Evolutionary conservation across 177 flowering plant species (phyloP).

Genomic region (Telopea speciosissima): DNA sequence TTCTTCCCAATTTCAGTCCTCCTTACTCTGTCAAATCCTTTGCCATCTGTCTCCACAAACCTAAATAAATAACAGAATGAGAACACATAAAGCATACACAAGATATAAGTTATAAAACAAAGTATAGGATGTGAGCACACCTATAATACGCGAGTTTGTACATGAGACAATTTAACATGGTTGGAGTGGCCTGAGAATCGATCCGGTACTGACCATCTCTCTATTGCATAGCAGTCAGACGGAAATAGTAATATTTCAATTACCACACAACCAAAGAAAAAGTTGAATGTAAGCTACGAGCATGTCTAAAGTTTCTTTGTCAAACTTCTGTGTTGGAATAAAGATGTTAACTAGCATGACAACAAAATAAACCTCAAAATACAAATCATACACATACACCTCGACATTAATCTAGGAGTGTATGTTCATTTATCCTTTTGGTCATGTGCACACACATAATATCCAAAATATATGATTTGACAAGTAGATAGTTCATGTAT

Average conservation of each 20-base stretch:
- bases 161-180: constrained; percentile 96
- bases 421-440: no score
- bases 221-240: constrained; percentile 28
- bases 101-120: not conserved
- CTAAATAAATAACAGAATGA: constrained; percentile 26
- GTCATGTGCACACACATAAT: no score
- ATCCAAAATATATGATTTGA: no score
- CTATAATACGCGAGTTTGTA: constrained; percentile 95
- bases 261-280: not conserved
- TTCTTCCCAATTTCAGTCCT: constrained; percentile 96
- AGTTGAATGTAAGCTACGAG: not conserved
- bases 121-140: constrained; percentile 25
- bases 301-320: not conserved
- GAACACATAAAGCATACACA: constrained; percentile 3
- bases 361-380: not conserved
- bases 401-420: not conserved
- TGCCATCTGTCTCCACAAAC: constrained; percentile 96
- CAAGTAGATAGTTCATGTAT: no score
- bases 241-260: not conserved
- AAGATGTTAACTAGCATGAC: constrained; percentile 1
- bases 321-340: not conserved
- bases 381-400: not conserved
- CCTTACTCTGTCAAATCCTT: constrained; percentile 89
- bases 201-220: constrained; percentile 96
- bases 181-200: constrained; percentile 92